These are phyloP conservation scores for Magnusiomyces paraingens DNA, from an alignment of 1,139 yeast genomes.

Conservation along the genomic window DNA sequence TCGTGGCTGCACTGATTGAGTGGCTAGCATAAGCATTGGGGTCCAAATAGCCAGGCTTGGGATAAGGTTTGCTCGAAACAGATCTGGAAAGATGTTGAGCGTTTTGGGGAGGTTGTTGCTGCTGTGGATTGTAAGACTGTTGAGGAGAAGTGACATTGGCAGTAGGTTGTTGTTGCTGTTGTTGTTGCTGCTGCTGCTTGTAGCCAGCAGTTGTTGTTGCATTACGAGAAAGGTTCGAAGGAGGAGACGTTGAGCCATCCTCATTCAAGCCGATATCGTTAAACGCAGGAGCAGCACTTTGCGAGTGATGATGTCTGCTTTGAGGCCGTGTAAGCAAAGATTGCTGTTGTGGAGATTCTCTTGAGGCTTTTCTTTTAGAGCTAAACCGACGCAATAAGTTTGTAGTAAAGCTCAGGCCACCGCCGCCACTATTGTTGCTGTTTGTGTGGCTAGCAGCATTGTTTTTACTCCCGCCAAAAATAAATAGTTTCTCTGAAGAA, in stretches of 20 bases:
- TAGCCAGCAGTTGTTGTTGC: background rate
- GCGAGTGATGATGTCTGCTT: slow-evolving; percentile 6
- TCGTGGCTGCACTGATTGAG: background rate
- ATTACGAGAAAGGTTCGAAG: background rate
- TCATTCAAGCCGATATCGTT: background rate
- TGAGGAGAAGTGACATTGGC: background rate
- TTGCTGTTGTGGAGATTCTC: slow-evolving; percentile 12
- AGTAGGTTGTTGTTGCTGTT: no score
- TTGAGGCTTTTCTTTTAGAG: slow-evolving; percentile 24
- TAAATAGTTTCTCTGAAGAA: slow-evolving; percentile 11
- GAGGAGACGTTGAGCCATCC: background rate
- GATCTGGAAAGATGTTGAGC: background rate
- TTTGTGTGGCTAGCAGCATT: background rate
- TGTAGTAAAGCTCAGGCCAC: slow-evolving; percentile 23
- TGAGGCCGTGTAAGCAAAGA: background rate
- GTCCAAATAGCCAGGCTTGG: background rate
- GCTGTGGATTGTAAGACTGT: background rate
- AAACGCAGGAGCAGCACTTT: slow-evolving; percentile 7
- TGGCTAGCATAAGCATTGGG: background rate
- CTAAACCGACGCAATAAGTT: slow-evolving; percentile 26
- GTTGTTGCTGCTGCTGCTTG: background rate
- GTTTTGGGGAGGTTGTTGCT: background rate
- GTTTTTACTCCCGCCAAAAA: slow-evolving; percentile 11
- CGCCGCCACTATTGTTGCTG: slow-evolving; percentile 1
- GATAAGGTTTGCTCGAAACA: background rate